Base-by-base conservation (phyloP, 2,329 filamentous ascomycete species). In the Epichloe gansuensis region DNA sequence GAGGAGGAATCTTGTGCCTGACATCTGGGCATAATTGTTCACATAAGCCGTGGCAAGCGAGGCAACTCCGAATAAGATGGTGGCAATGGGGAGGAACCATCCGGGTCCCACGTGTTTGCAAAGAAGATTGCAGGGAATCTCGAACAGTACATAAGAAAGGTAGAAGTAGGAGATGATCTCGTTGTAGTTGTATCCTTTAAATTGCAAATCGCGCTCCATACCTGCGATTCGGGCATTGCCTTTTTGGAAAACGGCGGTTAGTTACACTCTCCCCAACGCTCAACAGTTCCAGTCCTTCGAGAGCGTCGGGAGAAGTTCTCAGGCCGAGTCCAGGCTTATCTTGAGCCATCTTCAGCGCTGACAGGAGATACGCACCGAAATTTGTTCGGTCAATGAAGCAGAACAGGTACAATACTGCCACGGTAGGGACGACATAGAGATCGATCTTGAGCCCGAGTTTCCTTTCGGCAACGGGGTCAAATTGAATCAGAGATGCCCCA, bases 301-400 rank as follows among this genome's bases (percentile, higher is more conserved):
- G 7, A 41, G 27, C 27, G 27, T 31, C 27, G 27, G 27, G 27
- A 31, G 27, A 9, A 9, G 3, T 31, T 31, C 27, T 9, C 27
- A 31, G 27, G 27, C 27, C 27, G 27, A 31, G 27, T 31, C 27
- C 27, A 11, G 27, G 27, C 27, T 31, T 9, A 11, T 31, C 27
- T 31, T 31, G 9, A 11, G 27, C 27, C 2, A 15, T n/a, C 38
- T 13, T n/a, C 5, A 8, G 13, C 5, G 12, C 38, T 47, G 5
- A 25, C 3, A 44, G 27, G 34, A 4, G 15, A 23, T 17, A 44
- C 69, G 60, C 61, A 82, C 82, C 84, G 39, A 88, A 83, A 55
- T 87, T 87, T 25, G 83, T 81, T n/a, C 84, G 74, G 59, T 87
- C 84, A 56, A 87, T 85, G 65, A 86, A 87, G 66, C 82, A 86